phyloP scores from a whole-genome alignment of 495 filamentous ascomycete species.

The Sporormia fimetaria region DNA sequence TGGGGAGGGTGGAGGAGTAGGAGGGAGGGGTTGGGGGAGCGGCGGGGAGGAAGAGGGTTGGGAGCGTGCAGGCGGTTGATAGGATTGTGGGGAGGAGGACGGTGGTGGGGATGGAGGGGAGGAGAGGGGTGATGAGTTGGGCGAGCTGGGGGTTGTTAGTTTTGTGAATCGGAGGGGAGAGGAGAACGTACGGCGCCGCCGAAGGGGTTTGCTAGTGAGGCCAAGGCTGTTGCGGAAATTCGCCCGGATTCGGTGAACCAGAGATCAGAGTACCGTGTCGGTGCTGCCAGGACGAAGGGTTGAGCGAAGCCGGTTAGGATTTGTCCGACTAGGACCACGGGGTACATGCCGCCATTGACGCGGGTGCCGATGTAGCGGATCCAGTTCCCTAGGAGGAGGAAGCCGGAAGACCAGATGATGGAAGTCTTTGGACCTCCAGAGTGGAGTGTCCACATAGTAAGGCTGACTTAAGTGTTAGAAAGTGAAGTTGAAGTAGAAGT shows the following conservation, averaged over 20 bases:
- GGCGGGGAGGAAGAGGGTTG: slow-evolving; percentile 76
- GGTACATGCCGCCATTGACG: slow-evolving; percentile 50
- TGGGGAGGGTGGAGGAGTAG: slow-evolving; percentile 33
- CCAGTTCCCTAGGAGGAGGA: slow-evolving; percentile 81
- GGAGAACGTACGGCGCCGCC: slow-evolving; percentile 51
- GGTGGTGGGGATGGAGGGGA: slow-evolving; percentile 65
- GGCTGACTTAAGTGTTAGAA: slow-evolving; percentile 28
- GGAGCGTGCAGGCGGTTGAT: slow-evolving; percentile 57
- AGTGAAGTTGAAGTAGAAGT: background rate
- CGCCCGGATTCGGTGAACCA: slow-evolving; percentile 86
- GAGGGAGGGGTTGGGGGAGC: slow-evolving; percentile 58
- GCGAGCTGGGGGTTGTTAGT: slow-evolving; percentile 40
- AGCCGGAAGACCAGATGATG: slow-evolving; percentile 58
- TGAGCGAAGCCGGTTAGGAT: slow-evolving; percentile 82
- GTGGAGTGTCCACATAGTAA: slow-evolving; percentile 69
- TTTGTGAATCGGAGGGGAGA: slow-evolving; percentile 29
- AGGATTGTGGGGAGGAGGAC: slow-evolving; percentile 82
- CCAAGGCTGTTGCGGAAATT: slow-evolving; percentile 76
- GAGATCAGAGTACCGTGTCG: slow-evolving; percentile 81
- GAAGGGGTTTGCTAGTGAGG: slow-evolving; percentile 75
- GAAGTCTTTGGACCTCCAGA: slow-evolving; percentile 64
- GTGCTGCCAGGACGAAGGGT: slow-evolving; percentile 82
- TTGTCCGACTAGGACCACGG: slow-evolving; percentile 86
- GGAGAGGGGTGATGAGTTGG: slow-evolving; percentile 71
- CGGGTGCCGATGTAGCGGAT: slow-evolving; percentile 76